A percentile compares a stretch with the other conserved stretches of the same genome.
Conservation (phyloP, 495 filamentous ascomycete genomes). For the Margaritispora aquatica region DNA sequence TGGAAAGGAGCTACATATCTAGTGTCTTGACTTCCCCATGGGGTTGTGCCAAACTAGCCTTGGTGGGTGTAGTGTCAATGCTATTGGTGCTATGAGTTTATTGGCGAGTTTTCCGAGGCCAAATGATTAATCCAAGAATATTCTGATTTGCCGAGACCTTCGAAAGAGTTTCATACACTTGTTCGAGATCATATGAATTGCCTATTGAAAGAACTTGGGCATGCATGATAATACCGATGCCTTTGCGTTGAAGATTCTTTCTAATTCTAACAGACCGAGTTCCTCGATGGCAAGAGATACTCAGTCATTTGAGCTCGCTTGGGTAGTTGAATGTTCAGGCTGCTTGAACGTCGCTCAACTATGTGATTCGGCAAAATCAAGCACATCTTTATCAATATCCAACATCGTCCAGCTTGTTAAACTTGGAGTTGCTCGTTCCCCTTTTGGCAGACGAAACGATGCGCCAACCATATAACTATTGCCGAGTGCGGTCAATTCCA, state of each 20-base stretch:
- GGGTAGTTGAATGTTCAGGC: neutral
- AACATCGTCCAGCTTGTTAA: conserved; percentile 16
- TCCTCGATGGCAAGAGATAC: no score
- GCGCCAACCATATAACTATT: conserved; percentile 56
- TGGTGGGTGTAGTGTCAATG: neutral
- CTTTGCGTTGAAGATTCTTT: no score
- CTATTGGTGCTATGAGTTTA: no score
- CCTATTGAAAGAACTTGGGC: no score
- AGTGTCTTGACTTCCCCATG: neutral
- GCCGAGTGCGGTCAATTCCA: conserved; percentile 58
- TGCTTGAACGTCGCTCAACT: neutral
- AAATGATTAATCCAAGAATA: no score
- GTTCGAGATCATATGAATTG: no score
- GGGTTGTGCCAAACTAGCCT: neutral
- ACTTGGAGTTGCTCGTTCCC: neutral
- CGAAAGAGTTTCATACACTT: no score
- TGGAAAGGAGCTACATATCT: neutral
- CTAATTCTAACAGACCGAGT: no score
- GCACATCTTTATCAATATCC: conserved; percentile 16
- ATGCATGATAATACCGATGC: no score
- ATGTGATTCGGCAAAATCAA: conserved; percentile 9
- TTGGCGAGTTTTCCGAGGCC: no score
- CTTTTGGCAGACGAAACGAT: conserved; percentile 28
- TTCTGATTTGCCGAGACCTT: no score
- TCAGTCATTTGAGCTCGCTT: neutral